Base-by-base conservation (phyloP, 108 stramenopile genomes). In the Fragilaria crotonensis region DNA sequence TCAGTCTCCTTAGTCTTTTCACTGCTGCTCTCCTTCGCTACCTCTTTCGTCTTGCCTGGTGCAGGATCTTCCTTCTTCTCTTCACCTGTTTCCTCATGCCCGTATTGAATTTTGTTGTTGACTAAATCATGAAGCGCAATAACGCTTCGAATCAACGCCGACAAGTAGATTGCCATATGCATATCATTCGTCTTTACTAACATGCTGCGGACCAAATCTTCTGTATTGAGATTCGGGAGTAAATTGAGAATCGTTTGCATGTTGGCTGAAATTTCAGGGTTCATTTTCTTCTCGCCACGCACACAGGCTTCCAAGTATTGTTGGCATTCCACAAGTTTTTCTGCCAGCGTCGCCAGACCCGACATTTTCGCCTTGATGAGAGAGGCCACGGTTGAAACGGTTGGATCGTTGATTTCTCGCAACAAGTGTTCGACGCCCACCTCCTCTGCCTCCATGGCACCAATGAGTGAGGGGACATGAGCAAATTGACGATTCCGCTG, bases 321-420 rank as follows among this genome's bases (percentile, higher is more conserved):
- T 60, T 94, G 85, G 84, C 95, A 95, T 67, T 97, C 96, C 45
- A 81, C 74, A n/a, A 99, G 74, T 57, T 95, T 91, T 32, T 81
- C 77, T 44, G 82, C 74, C 21, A 99, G 75, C 5, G 95, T 93
- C 7, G 66, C 66, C 59, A 99, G 69, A 27, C 92, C 97, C n/a
- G 83, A 97, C 63, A 97, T 66, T 72, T 99, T 99, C 53, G 89
- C 89, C 83, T 95, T 87, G 71, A 99, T 89, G 45, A 93, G 74
- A 33, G 79, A 79, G 41, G 96, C 93, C 9, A 99, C 89, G 22
- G 90, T 95, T 33, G 76, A 80, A 7, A 96, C 87, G n/a, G 96
- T 95, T 9, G 98, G 98, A 75, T 99, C 98, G 66, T 99, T 99
- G 72, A 99, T 96, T 64, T 99, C 98, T 44, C 98, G 90, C 59